A percentile compares a stretch with the other conserved stretches of the same genome.
phyloP scores from a whole-genome alignment of 176 grass and related monocot species.

The Phoenix dactylifera region DNA sequence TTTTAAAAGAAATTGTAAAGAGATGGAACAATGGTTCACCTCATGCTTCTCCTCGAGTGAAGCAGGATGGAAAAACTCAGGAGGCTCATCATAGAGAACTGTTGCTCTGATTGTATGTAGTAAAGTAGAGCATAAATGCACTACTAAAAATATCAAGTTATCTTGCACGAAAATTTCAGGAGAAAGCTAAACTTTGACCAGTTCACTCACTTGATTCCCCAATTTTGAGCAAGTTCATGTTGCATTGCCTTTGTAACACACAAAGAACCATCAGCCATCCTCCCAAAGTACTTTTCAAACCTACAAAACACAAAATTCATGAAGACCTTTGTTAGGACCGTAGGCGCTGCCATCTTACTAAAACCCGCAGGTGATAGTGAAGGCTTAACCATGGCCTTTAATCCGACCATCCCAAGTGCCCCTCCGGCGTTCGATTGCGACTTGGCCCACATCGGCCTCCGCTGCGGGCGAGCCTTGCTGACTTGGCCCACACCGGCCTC shows the following conservation, averaged over 20 bases:
- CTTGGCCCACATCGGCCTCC: no score
- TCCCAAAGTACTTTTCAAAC: conserved; percentile 88
- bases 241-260: conserved; percentile 98
- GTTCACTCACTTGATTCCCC: conserved; percentile 76
- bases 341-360: no score
- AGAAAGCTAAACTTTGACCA: conserved; percentile 5
- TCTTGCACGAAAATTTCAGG: background rate
- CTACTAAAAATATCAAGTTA: no score
- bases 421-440: no score
- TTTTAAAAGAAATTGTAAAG: background rate
- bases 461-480: no score
- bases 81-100: conserved; percentile 92
- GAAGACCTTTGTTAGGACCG: no score
- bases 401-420: no score
- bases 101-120: conserved; percentile 42
- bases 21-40: conserved; percentile 32
- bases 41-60: conserved; percentile 72
- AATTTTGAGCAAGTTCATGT: conserved; percentile 96
- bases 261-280: conserved; percentile 70
- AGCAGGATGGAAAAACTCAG: conserved; percentile 90
- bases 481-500: no score
- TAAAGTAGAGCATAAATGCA: no score
- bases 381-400: no score
- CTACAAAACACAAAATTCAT: conserved; percentile 31
- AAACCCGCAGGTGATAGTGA: no score